A percentile compares a stretch with the other conserved stretches of the same genome.
Conservation (phyloP, 306 rosid genomes). For the Malus domestica region ASM211411v1 NC_041803.1:5079501-5080000, state of each 20-base stretch:
- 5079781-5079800: constrained; percentile 47
- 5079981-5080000: constrained; percentile 6
- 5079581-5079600: neutral
- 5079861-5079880: neutral
- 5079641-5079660: constrained; percentile 43
- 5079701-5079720: constrained; percentile 50
- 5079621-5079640: constrained; percentile 44
- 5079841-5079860: neutral
- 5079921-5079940: neutral
- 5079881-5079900: neutral
- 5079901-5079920: neutral
- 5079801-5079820: constrained; percentile 49
- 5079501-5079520: constrained; percentile 41
- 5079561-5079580: neutral
- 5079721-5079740: constrained; percentile 57
- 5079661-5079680: constrained; percentile 46
- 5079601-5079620: constrained; percentile 35
- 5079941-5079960: neutral
- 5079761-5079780: constrained; percentile 42
- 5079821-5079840: constrained; percentile 50
- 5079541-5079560: constrained; percentile 29
- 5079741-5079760: constrained; percentile 29
- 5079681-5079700: constrained; percentile 38
- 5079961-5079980: constrained; percentile 29
- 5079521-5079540: constrained; percentile 30